Evolutionary conservation across 257 asterid genomes (phyloP).

Genomic region (Haberlea rhodopensis): DNA sequence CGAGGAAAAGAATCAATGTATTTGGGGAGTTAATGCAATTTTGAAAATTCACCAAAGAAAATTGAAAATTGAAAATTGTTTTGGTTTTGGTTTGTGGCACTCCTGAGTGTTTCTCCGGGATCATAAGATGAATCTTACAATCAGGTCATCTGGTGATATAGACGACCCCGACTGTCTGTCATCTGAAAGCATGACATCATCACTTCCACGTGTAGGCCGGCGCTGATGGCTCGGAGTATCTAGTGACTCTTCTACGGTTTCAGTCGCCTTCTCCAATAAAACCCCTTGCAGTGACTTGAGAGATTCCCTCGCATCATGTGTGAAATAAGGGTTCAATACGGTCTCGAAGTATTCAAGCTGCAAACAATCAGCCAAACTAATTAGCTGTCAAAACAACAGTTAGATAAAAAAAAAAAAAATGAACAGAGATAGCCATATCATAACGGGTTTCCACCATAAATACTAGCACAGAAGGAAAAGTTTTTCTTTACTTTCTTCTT

Average conservation of each 20-base stretch:
- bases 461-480: no score
- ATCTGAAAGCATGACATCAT: slow-evolving; percentile 66
- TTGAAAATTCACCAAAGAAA: not conserved
- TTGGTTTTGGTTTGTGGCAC: not conserved
- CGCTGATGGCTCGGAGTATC: slow-evolving; percentile 94
- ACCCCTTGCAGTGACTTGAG: slow-evolving; percentile 90
- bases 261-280: slow-evolving; percentile 80
- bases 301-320: slow-evolving; percentile 90
- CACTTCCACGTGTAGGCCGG: slow-evolving; percentile 87
- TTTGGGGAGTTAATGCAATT: not conserved
- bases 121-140: slow-evolving; percentile 58
- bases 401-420: not conserved
- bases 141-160: slow-evolving; percentile 94
- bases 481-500: no score
- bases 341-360: slow-evolving; percentile 99
- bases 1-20: not conserved
- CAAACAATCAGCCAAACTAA: slow-evolving; percentile 31
- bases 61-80: not conserved
- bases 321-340: slow-evolving; percentile 85
- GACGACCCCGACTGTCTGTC: slow-evolving; percentile 70
- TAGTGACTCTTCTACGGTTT: slow-evolving; percentile 61
- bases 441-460: no score
- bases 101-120: not conserved
- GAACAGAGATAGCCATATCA: not conserved
- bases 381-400: slow-evolving; percentile 14